phyloP scores from a whole-genome alignment of 2,329 filamentous ascomycete genomes.

The Beauveria rudraprayagi region DNA sequence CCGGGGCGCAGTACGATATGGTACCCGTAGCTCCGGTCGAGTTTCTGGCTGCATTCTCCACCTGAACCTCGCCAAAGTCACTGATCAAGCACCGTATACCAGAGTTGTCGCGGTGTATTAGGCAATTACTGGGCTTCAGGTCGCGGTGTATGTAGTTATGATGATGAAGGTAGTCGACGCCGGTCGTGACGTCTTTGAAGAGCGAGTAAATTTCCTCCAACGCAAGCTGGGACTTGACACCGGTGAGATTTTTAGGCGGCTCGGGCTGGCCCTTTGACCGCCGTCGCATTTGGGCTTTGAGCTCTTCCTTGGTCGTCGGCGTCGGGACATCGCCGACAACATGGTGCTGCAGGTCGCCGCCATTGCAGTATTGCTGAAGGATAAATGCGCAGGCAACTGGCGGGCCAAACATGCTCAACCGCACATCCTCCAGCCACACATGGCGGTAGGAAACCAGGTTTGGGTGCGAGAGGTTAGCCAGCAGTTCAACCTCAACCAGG shows the following conservation, averaged over 20 bases:
- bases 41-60: conserved; percentile 69
- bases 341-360: conserved; percentile 82
- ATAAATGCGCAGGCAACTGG: conserved; percentile 94
- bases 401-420: conserved; percentile 78
- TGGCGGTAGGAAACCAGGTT: conserved; percentile 96
- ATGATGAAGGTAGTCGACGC: conserved; percentile 78
- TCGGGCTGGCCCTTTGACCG: conserved; percentile 72
- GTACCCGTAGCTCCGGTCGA: conserved; percentile 93
- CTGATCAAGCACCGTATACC: conserved; percentile 80
- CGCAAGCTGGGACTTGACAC: conserved; percentile 38
- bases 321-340: conserved; percentile 61
- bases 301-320: conserved; percentile 66
- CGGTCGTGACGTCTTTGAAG: conserved; percentile 91
- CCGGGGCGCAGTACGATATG: conserved; percentile 94
- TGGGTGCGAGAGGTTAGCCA: conserved; percentile 85
- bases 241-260: conserved; percentile 40
- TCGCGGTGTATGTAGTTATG: conserved; percentile 95
- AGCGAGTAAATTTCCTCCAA: conserved; percentile 96
- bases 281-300: conserved; percentile 81
- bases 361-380: conserved; percentile 94
- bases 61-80: conserved; percentile 95
- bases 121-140: conserved; percentile 90
- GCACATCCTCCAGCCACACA: conserved; percentile 89
- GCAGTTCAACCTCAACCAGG: conserved; percentile 82
- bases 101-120: conserved; percentile 69